Base-by-base conservation (phyloP, 2,329 filamentous ascomycete species). In the Ophiostoma sp. region DNA sequence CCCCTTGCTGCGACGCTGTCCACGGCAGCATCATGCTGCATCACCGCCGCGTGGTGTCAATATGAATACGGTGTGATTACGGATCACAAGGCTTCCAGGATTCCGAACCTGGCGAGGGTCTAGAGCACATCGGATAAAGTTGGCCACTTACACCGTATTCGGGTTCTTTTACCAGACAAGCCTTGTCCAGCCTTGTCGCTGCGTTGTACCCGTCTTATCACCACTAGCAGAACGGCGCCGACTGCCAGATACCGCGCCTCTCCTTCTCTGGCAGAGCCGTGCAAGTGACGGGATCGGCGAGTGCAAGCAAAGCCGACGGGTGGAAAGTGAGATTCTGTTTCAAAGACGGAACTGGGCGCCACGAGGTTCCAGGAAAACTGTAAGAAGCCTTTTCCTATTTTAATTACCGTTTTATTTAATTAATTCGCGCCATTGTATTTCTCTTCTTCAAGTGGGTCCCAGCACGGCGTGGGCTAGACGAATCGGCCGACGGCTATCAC, bases 61-160 rank as follows among this genome's bases (percentile, higher is more conserved):
- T 55, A 47, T 47, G 4, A 47, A 47, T 47, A 47, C 49, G 9
- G 14, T 45, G 5, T 5, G 6, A 8, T 14, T 55, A n/a, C 49
- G 27, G 6, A 8, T 14, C 27, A n/a, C 49, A 55, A 55, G 49
- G 12, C n/a, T 55, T 27, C 18, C 18, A 27, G n/a, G n/a, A 6
- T 11, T n/a, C 45, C 45, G 16, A 8, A 2, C 12, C 49, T n/a
- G 6, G 49, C 27, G 27, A 27, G 49, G 14, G n/a, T 58, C 16
- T 58, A 16, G 2, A 5, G 6, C 16, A 18, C n/a, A 55, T 62
- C 12, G n/a, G 38, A 62, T 14, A 18, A 60, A 18, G 55, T 60
- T 27, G 36, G 36, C 55, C 60, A 63, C 60, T 63, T 63, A 63
- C 60, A 63, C 60, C 60, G 60, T 63, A 63, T 63, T 63, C 60